Base-by-base conservation (phyloP, 148 eudicot species). In the Pouteria glomerata region DNA sequence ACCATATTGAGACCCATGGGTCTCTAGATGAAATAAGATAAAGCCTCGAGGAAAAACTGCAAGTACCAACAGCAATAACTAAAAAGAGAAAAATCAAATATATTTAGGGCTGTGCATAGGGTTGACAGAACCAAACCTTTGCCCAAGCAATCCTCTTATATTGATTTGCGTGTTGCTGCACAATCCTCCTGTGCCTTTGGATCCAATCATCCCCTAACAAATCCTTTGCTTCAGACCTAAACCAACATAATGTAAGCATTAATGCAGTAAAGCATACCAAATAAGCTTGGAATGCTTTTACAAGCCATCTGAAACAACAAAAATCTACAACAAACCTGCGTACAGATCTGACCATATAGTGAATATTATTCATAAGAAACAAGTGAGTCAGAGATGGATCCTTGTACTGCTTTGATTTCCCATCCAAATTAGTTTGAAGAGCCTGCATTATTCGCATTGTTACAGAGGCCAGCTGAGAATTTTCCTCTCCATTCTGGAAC, bases 391-490 rank as follows among this genome's bases (percentile, higher is more conserved):
- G 80, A 84, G 99, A 82, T 73, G 85, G 78, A 83, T 95, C 99
- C 76, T 75, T 91, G 74, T 95, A 95, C 80, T 95, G 99, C 80
- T 92, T 91, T 26, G 97, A 91, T 79, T 91, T 95, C 66, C 96
- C 94, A 70, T 95, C 99, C 76, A 95, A 83, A 78, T 95, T 95
- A 79, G 87, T 86, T 78, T 95, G 99, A 74, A 95, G 93, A 80
- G 97, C 97, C 86, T 91, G 96, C 99, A 95, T 89, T 78, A 91
- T 95, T 52, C 97, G 84, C 96, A 95, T 90, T 63, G 96, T 95
- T 34, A 91, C 92, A 48, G 90, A 81, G 8, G 92, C 96, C 56
- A 91, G 86, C 87, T 92, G 90, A 23, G 97, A 85, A 76, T 80
- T 83, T 73, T 84, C 86, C 60, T 83, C 84, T 73, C 81, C 85